Evolutionary conservation across 2,329 filamentous ascomycete genomes (phyloP).

Genomic region (Colletotrichum sp.): DNA sequence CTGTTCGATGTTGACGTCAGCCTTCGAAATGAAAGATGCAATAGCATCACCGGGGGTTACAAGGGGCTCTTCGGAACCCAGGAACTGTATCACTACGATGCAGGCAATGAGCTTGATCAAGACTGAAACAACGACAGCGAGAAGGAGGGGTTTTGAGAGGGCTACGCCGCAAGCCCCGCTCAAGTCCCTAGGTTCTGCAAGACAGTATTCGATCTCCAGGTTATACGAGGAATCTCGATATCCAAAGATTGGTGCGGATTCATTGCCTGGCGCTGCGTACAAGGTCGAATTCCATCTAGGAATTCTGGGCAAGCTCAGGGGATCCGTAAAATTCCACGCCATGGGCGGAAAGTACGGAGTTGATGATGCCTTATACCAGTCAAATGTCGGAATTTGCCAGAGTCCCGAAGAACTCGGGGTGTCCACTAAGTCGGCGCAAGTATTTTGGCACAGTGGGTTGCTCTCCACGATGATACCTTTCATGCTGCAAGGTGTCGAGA

Average conservation of each 20-base stretch:
- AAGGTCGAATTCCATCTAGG: neutral
- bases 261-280: neutral
- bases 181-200: neutral
- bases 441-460: neutral
- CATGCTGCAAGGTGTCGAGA: neutral
- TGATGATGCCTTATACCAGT: neutral
- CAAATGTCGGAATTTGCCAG: neutral
- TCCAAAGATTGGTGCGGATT: neutral
- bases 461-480: neutral
- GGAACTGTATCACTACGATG: neutral
- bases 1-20: too few relatives aligned
- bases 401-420: neutral
- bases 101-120: neutral
- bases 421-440: neutral
- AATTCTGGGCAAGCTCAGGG: accelerated
- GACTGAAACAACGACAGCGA: neutral
- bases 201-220: neutral
- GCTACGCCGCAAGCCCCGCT: neutral
- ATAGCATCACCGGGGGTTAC: neutral
- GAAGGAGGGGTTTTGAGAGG: neutral
- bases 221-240: neutral
- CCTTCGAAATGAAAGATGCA: neutral
- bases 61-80: neutral
- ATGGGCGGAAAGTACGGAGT: neutral
- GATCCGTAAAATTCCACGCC: neutral